These are phyloP conservation scores for Microstegium vimineum DNA, from an alignment of 176 grass and related monocot species.

Conservation along the genomic window DNA sequence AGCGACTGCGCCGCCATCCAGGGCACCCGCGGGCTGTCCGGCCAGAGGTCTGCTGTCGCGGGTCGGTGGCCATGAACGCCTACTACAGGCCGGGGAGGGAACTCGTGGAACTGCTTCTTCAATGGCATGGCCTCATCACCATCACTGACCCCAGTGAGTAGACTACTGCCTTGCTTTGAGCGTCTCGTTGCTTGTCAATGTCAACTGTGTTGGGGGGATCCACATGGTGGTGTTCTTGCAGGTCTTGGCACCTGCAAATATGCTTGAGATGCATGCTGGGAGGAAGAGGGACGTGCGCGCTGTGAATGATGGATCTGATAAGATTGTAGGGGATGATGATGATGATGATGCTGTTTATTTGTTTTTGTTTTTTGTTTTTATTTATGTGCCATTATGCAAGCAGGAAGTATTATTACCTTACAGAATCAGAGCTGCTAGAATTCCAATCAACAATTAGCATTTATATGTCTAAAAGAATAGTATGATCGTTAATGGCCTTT, in stretches of 20 bases:
- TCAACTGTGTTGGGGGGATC: background rate
- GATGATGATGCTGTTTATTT: background rate
- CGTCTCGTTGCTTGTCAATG: background rate
- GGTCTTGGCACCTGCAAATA: slow-evolving; percentile 43
- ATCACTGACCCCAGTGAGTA: slow-evolving; percentile 59
- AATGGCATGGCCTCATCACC: slow-evolving; percentile 46
- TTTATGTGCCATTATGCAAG: background rate
- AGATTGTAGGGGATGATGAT: background rate
- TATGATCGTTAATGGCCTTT: background rate
- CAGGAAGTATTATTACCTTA: background rate
- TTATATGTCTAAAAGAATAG: background rate
- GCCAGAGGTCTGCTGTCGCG: background rate
- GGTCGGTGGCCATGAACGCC: slow-evolving; percentile 50
- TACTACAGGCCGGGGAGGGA: slow-evolving; percentile 54
- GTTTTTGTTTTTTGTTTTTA: background rate
- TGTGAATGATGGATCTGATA: background rate
- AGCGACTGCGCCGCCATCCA: slow-evolving; percentile 36
- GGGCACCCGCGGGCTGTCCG: slow-evolving; percentile 22
- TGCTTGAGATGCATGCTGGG: slow-evolving; percentile 7
- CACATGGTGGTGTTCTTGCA: background rate
- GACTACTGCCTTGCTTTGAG: background rate
- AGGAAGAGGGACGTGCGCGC: background rate
- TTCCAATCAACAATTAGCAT: background rate
- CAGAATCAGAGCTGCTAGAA: slow-evolving; percentile 18
- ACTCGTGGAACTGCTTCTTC: slow-evolving; percentile 68